Percentiles rank a stretch among this genome's conserved stretches.
These are phyloP conservation scores for Glaciozyma martinii DNA, from an alignment of 768 basidiomycete genomes.

Conservation along the genomic window DNA sequence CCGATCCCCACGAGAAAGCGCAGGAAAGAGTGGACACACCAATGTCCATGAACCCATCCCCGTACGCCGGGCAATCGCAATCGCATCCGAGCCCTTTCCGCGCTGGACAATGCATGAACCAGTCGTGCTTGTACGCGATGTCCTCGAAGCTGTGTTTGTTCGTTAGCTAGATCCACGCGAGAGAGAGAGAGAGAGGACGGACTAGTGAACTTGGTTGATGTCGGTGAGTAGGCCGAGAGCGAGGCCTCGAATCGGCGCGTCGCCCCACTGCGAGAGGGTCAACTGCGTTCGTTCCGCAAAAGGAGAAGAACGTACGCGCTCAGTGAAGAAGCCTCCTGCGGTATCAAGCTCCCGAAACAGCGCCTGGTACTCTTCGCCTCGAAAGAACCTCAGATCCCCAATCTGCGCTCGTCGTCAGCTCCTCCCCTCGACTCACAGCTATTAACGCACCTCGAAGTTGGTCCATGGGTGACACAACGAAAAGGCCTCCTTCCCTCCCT, in stretches of 20 bases:
- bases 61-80: conserved; percentile 13
- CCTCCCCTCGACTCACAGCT: neutral
- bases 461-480: conserved; percentile 17
- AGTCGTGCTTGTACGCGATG: conserved; percentile 33
- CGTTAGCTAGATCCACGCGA: neutral
- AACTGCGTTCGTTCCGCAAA: neutral
- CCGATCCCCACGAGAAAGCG: neutral
- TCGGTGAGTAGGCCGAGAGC: conserved; percentile 23
- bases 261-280: conserved; percentile 23
- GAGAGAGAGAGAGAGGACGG: neutral
- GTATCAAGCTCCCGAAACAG: conserved; percentile 74
- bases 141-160: conserved; percentile 27
- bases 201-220: conserved; percentile 30
- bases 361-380: conserved; percentile 67
- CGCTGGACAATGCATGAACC: conserved; percentile 26
- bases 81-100: conserved; percentile 19
- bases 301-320: conserved; percentile 1
- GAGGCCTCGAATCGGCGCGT: conserved; percentile 25
- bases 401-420: conserved; percentile 55
- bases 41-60: conserved; percentile 7
- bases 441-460: conserved; percentile 10
- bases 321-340: conserved; percentile 75
- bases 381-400: conserved; percentile 73
- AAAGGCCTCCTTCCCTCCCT: neutral
- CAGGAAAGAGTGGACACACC: conserved; percentile 6